Evolutionary conservation across 2,329 filamentous ascomycete genomes (phyloP), one percentile per base, ranked within the genome.

Genomic region (Exophiala mesophila): DNA sequence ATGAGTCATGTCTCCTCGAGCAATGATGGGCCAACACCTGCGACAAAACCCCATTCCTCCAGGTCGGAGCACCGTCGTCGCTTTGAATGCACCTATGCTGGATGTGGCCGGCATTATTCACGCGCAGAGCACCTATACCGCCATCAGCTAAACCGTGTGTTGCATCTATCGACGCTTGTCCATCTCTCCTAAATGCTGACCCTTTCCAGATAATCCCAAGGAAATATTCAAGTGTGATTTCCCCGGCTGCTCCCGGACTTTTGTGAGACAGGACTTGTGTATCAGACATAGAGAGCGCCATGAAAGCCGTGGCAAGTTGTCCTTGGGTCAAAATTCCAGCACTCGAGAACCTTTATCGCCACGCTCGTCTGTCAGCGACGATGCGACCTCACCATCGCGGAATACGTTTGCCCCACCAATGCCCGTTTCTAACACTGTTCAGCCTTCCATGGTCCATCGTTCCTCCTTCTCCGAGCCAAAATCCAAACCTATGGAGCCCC

Each of bases 161-260:
- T 41, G 44, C 33, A 21, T 47, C 21, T 20, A 2, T 26, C 5
- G 12, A n/a, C 3, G 7, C 16, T 15, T 8, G 20, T 19, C 13
- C 16, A 3, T 18, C 24, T 18, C 5, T 35, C 36, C 44, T 35
- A 46, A 20, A n/a, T 21, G 12, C 12, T 19, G 18, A 26, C 23
- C 23, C 12, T 26, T 26, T 26, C 23, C 17, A 88, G 85, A 97
- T 67, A 84, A 86, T 44, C 90, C 90, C 13, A 96, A 95, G 67
- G 86, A 94, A 61, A 94, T 95, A 41, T 97, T 94, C 63, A 80
- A 80, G 59, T 97, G 92, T 70, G 86, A 94, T 59, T 94, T 89
- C 57, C 85, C 87, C 15, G 88, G 89, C 59, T 98, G 90, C 65
- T 79, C 82, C 45, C 83, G 90, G 37, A 83, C 85, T 17, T 98